A percentile compares a stretch with the other conserved stretches of the same genome.
phyloP scores from a whole-genome alignment of 768 basidiomycete genomes.

The Daedaleopsis sinensis region DNA sequence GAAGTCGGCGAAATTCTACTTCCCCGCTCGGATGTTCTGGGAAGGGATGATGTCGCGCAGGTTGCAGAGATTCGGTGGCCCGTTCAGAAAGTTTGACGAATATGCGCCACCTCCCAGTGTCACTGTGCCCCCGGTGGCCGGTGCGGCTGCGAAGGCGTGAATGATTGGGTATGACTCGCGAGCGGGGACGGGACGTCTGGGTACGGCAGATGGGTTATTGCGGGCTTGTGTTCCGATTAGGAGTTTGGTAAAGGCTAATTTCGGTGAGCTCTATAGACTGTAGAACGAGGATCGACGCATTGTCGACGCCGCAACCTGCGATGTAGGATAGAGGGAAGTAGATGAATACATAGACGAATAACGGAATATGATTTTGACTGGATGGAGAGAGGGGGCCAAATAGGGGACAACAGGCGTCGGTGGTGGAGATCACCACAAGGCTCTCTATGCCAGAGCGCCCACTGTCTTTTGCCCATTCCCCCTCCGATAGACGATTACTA shows the following conservation, averaged over 20 bases:
- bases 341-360: too few species aligned
- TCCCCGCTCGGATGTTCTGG: constrained; percentile 38
- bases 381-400: too few species aligned
- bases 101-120: not conserved
- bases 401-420: too few species aligned
- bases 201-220: too few species aligned
- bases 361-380: too few species aligned
- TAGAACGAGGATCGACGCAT: too few species aligned
- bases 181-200: not conserved
- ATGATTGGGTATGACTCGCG: not conserved
- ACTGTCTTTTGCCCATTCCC: not conserved
- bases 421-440: not conserved
- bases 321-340: too few species aligned
- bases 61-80: constrained; percentile 14
- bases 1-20: constrained; percentile 63
- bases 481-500: not conserved
- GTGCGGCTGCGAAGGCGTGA: not conserved
- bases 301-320: too few species aligned
- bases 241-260: too few species aligned
- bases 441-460: not conserved
- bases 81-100: constrained; percentile 3
- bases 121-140: not conserved
- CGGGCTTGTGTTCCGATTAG: too few species aligned
- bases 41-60: not conserved
- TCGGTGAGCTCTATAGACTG: too few species aligned